phyloP scores from a whole-genome alignment of 2,329 filamentous ascomycete species.

The Arthrobotrys musiformis region DNA sequence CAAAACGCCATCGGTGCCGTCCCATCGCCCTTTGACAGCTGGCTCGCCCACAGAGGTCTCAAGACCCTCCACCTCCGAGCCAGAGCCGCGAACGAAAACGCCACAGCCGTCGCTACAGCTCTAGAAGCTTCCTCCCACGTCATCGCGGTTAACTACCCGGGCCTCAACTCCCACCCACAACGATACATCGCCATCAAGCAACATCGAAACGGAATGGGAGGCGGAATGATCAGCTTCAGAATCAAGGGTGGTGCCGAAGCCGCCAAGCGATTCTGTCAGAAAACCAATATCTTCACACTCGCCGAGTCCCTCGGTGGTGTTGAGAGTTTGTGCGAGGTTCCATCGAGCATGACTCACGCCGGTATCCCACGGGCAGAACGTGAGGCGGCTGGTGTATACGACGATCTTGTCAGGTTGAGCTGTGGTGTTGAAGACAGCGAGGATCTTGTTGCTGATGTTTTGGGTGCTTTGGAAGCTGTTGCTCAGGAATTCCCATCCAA shows the following conservation, averaged over 20 bases:
- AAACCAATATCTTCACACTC: conserved; percentile 88
- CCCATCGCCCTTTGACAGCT: conserved; percentile 93
- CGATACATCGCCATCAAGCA: conserved; percentile 86
- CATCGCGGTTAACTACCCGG: conserved; percentile 93
- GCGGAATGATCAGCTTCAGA: conserved; percentile 97
- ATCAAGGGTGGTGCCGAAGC: conserved; percentile 86
- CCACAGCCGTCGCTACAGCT: conserved; percentile 77
- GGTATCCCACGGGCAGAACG: conserved; percentile 91
- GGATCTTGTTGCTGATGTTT: conserved; percentile 83
- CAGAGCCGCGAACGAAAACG: conserved; percentile 84
- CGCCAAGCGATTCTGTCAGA: conserved; percentile 90
- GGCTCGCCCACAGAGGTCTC: conserved; percentile 95
- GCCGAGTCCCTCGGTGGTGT: conserved; percentile 93
- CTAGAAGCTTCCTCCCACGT: conserved; percentile 84
- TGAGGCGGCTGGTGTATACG: conserved; percentile 91
- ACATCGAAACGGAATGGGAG: conserved; percentile 92
- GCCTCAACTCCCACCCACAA: conserved; percentile 86
- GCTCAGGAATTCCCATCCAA: conserved; percentile 33
- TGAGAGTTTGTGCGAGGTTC: conserved; percentile 90
- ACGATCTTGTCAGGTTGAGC: conserved; percentile 91
- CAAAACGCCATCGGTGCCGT: conserved; percentile 98
- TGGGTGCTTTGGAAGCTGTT: conserved; percentile 76
- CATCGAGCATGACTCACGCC: conserved; percentile 95
- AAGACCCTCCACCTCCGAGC: conserved; percentile 96
- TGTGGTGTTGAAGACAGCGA: conserved; percentile 92